These are phyloP conservation scores for Termitomyces sp. DNA, from an alignment of 768 basidiomycete genomes.

Conservation along the genomic window DNA sequence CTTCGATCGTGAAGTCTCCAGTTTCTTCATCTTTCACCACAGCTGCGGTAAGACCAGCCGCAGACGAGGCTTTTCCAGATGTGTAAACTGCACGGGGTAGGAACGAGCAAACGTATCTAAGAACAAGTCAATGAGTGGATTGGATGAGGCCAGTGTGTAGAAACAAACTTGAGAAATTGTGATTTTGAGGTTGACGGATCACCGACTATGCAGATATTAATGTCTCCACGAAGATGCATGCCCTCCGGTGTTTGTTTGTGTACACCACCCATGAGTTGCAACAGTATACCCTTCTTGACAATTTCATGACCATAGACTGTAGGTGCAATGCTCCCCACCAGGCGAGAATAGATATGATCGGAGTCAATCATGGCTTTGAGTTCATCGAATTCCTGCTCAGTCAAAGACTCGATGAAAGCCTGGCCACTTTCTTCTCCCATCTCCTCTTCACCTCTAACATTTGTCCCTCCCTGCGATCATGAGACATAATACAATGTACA, in stretches of 20 bases:
- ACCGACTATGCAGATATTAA: conserved; percentile 97
- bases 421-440: conserved; percentile 74
- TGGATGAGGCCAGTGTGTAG: not conserved
- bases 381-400: conserved; percentile 93
- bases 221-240: conserved; percentile 97
- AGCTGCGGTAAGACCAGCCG: conserved; percentile 97
- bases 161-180: conserved; percentile 90
- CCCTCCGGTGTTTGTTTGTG: conserved; percentile 96
- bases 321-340: conserved; percentile 94
- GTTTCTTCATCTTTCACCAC: conserved; percentile 99
- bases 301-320: conserved; percentile 99
- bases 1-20: conserved; percentile 99
- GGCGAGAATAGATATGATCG: conserved; percentile 90
- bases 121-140: not conserved
- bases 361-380: conserved; percentile 91
- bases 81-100: conserved; percentile 97
- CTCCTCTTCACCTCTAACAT: conserved; percentile 88
- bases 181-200: conserved; percentile 98
- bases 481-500: conserved; percentile 3
- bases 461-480: conserved; percentile 64
- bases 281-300: conserved; percentile 93
- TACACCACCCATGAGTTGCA: conserved; percentile 98
- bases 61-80: conserved; percentile 98
- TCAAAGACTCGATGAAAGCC: conserved; percentile 84
- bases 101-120: conserved; percentile 96